Percentiles rank a stretch among this genome's conserved stretches.
These are phyloP conservation scores for Boletus eberwhitei DNA, from an alignment of 768 basidiomycete species.

Conservation along the genomic window DNA sequence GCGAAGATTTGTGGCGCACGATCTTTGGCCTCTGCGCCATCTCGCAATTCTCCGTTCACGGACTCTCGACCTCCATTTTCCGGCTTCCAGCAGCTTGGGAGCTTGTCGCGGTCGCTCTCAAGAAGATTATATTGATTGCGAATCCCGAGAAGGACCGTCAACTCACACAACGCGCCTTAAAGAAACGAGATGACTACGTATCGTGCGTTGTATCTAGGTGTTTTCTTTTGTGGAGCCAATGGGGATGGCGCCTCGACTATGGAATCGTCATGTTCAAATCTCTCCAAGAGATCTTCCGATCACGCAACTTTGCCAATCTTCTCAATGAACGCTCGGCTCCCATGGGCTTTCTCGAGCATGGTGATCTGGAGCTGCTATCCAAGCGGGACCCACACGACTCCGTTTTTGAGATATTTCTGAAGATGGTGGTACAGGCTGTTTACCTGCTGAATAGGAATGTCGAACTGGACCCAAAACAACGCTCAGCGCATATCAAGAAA, in stretches of 20 bases:
- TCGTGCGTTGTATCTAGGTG: constrained; percentile 68
- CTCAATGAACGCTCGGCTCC: constrained; percentile 58
- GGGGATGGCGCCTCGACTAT: constrained; percentile 69
- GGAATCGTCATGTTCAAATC: constrained; percentile 57
- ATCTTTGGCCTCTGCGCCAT: constrained; percentile 69
- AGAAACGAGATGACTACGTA: constrained; percentile 68
- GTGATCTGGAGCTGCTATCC: constrained; percentile 52
- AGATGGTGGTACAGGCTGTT: constrained; percentile 70
- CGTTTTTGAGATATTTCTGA: constrained; percentile 76
- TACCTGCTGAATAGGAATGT: constrained; percentile 32
- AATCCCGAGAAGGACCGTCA: constrained; percentile 42
- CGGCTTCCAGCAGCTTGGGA: constrained; percentile 64
- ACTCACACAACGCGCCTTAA: constrained; percentile 37
- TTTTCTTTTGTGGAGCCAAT: constrained; percentile 66
- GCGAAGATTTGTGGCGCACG: constrained; percentile 71
- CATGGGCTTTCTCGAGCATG: constrained; percentile 63
- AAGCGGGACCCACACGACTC: constrained; percentile 56
- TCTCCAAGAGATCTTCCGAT: constrained; percentile 71
- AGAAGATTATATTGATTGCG: constrained; percentile 53
- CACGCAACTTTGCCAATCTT: constrained; percentile 73
- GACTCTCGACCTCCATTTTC: constrained; percentile 38
- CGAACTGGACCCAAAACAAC: constrained; percentile 30
- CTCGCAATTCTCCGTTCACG: constrained; percentile 71
- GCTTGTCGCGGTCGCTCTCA: constrained; percentile 54
- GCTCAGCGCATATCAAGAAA: constrained; percentile 54